phyloP scores from a whole-genome alignment of 225 moss, liverwort and hornwort genomes.

The Bryum argenteum region DNA sequence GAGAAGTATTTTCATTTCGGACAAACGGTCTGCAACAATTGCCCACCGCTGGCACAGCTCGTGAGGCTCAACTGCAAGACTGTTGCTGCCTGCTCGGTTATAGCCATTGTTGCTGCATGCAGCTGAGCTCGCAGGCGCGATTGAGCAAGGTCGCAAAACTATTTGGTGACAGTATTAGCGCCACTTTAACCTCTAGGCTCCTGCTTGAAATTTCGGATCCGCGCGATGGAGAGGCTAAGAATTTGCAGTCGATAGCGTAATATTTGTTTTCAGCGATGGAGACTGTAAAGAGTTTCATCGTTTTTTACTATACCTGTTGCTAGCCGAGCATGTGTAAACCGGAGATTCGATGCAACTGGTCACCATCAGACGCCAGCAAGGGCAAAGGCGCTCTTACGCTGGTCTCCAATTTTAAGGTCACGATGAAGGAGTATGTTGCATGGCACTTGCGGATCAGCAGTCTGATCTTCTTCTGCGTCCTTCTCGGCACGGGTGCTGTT shows the following conservation, averaged over 20 bases:
- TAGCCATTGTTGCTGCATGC: neutral
- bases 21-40: neutral
- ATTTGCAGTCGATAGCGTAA: neutral
- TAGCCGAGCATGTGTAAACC: conserved; percentile 11
- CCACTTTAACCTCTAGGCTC: conserved; percentile 20
- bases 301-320: no score
- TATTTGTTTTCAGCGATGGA: neutral
- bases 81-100: neutral
- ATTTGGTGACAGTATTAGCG: neutral
- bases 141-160: neutral
- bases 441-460: conserved; percentile 31
- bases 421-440: conserved; percentile 26
- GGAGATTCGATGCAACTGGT: conserved; percentile 20
- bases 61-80: neutral
- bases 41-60: neutral
- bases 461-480: conserved; percentile 27
- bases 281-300: no score
- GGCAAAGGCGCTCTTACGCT: neutral
- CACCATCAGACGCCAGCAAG: neutral
- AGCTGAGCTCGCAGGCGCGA: neutral
- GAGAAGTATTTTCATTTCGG: neutral
- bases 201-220: neutral
- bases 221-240: conserved; percentile 7
- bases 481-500: conserved; percentile 27
- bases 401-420: conserved; percentile 1